Conservation (phyloP, 192 early-diverging fungal genomes). For the Thamnidium elegans region DNA sequence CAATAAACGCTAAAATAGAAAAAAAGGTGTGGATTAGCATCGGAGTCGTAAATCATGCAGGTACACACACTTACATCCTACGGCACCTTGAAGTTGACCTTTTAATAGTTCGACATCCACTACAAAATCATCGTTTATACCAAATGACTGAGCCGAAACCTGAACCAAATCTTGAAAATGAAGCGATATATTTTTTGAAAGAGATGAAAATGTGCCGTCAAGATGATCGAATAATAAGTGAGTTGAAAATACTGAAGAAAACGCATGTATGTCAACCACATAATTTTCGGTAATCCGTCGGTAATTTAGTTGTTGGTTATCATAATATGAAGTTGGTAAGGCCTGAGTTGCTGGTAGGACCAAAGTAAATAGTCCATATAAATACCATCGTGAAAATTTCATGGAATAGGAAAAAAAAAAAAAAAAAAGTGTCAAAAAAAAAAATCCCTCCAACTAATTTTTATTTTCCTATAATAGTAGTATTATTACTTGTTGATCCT, state of each 20-base stretch:
- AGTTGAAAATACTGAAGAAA: not conserved
- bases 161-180: slow-evolving; percentile 14
- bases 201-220: slow-evolving; percentile 2
- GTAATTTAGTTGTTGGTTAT: no score
- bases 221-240: slow-evolving; percentile 11
- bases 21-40: not conserved
- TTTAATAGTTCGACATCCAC: slow-evolving; percentile 7
- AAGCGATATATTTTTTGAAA: slow-evolving; percentile 8
- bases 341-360: no score
- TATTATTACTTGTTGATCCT: no score
- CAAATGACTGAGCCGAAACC: slow-evolving; percentile 7
- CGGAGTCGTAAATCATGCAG: slow-evolving; percentile 3
- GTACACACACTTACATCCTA: slow-evolving; percentile 11
- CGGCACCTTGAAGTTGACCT: slow-evolving; percentile 12
- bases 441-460: no score
- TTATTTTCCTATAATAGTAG: no score
- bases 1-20: slow-evolving; percentile 8
- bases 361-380: no score
- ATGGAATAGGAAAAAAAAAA: no score
- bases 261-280: slow-evolving; percentile 4
- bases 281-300: slow-evolving; percentile 8
- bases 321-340: no score
- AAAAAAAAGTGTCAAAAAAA: no score
- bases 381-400: no score
- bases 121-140: not conserved